These are phyloP conservation scores for Sideroxylon spinosum DNA, from an alignment of 179 eudicot genomes.

Conservation along the genomic window DNA sequence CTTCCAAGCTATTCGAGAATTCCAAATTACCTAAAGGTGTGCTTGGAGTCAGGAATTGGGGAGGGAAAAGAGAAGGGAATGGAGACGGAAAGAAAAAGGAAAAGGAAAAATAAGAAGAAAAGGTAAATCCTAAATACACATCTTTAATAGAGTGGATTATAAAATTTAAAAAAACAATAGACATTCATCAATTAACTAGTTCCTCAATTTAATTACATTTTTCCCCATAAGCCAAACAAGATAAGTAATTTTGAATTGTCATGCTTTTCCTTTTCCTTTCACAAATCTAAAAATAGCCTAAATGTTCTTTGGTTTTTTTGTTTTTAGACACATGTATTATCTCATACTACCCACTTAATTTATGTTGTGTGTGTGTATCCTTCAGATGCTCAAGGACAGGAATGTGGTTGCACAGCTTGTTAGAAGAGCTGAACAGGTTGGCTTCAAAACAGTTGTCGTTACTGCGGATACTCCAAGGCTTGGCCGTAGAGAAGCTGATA, in stretches of 20 bases:
- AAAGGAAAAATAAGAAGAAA: too few species aligned
- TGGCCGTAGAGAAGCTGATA: conserved; percentile 89
- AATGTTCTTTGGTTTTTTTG: not conserved
- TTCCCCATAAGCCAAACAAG: too few species aligned
- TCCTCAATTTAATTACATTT: too few species aligned
- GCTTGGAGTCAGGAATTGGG: not conserved
- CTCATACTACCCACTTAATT: not conserved
- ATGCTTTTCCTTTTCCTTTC: too few species aligned
- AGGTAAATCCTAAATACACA: too few species aligned
- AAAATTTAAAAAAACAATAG: too few species aligned
- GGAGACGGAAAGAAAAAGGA: too few species aligned
- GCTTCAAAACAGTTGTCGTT: conserved; percentile 80
- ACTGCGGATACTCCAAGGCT: conserved; percentile 89
- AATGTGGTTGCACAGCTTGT: conserved; percentile 67
- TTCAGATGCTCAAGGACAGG: conserved; percentile 64
- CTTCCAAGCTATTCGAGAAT: not conserved
- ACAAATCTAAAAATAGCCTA: too few species aligned
- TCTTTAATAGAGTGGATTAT: too few species aligned
- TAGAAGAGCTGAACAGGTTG: conserved; percentile 81
- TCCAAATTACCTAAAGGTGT: not conserved
- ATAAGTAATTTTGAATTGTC: too few species aligned
- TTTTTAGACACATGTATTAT: not conserved
- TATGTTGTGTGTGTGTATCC: not conserved
- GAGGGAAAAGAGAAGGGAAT: too few species aligned
- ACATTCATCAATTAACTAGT: too few species aligned